Conservation (phyloP, 768 basidiomycete species). For the Xanthoconium purpureum region DNA sequence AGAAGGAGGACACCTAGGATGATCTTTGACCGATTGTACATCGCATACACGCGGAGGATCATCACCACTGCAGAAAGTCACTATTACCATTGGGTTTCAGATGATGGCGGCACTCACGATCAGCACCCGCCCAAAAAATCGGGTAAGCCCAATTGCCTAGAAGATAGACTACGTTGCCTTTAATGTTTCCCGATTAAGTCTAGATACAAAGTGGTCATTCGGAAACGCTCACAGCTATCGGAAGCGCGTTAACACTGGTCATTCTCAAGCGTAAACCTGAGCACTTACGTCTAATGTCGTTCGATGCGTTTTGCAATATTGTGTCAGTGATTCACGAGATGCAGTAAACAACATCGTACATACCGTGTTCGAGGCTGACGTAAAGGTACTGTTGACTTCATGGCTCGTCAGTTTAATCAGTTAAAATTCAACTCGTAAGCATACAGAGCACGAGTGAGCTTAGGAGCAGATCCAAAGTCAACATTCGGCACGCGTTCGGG, state of each 20-base stretch:
- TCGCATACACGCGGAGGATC: no score
- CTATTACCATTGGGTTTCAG: background rate
- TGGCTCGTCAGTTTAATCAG: background rate
- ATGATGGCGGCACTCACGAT: background rate
- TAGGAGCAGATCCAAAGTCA: background rate
- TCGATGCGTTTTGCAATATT: background rate
- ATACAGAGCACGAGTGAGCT: background rate
- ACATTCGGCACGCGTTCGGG: background rate
- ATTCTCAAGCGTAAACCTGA: background rate
- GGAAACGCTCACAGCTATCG: background rate
- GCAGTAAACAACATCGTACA: background rate
- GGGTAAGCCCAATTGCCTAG: background rate
- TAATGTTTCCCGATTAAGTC: background rate
- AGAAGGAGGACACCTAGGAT: background rate
- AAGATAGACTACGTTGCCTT: background rate
- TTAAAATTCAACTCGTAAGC: background rate
- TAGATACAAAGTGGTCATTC: no score
- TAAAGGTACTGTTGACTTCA: background rate
- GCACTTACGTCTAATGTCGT: background rate
- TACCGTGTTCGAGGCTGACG: background rate
- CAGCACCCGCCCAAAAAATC: background rate
- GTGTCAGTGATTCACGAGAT: no score
- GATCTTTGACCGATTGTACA: background rate
- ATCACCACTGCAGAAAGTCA: no score
- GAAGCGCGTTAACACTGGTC: background rate